Evolutionary conservation across 2,329 filamentous ascomycete species (phyloP).

Genomic region (Mycogone perniciosa): DNA sequence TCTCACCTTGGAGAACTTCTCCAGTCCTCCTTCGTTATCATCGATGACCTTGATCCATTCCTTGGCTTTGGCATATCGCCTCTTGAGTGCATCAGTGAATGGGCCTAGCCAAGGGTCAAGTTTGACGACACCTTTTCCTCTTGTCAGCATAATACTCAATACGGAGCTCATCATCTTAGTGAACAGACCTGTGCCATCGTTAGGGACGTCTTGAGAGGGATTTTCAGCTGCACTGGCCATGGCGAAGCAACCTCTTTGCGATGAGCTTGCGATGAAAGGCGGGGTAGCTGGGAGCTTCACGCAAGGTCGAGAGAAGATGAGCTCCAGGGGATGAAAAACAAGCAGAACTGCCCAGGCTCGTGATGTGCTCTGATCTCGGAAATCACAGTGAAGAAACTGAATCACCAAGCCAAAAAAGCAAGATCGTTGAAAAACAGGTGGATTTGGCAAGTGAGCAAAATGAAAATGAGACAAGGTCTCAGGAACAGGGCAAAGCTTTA

Average conservation of each 20-base stretch:
- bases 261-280: too few species aligned
- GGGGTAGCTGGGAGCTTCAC: too few species aligned
- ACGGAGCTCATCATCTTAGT: neutral
- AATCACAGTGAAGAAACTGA: too few species aligned
- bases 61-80: conserved; percentile 71
- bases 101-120: conserved; percentile 87
- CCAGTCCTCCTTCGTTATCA: conserved; percentile 77
- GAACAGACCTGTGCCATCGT: conserved; percentile 64
- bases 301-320: too few species aligned
- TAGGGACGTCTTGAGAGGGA: conserved; percentile 30
- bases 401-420: neutral
- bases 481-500: neutral
- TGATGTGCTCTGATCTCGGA: too few species aligned
- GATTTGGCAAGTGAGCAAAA: neutral
- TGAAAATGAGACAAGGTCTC: neutral
- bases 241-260: too few species aligned
- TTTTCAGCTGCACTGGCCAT: neutral
- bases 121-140: conserved; percentile 64
- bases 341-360: too few species aligned
- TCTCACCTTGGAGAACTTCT: conserved; percentile 76
- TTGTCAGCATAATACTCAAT: conserved; percentile 7
- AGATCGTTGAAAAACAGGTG: neutral
- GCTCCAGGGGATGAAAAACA: too few species aligned
- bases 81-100: conserved; percentile 70
- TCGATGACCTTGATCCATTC: conserved; percentile 83